A percentile compares a stretch with the other conserved stretches of the same genome.
These are phyloP conservation scores for Aspergillus sclerotiicarbonarius DNA, from an alignment of 495 filamentous ascomycete genomes.

Conservation along the genomic window DNA sequence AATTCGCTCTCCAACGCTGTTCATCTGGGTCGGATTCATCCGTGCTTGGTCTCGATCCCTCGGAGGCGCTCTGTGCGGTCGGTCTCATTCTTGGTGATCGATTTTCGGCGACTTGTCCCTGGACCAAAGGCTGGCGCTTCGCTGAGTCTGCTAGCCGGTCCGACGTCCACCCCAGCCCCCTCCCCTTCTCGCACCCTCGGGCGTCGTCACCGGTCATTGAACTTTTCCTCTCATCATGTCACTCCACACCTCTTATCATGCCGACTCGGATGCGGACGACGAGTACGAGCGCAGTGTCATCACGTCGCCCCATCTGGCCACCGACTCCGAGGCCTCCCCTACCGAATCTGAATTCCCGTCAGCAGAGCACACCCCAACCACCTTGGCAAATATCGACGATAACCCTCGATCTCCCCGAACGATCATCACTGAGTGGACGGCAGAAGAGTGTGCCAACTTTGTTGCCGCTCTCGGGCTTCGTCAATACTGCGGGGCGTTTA, in stretches of 20 bases:
- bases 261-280: conserved; percentile 90
- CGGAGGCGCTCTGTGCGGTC: background rate
- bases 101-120: background rate
- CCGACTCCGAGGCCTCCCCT: conserved; percentile 76
- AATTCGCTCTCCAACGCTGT: conserved; percentile 5
- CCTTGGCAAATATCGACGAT: conserved; percentile 67
- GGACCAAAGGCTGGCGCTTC: background rate
- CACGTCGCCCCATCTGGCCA: conserved; percentile 67
- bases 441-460: conserved; percentile 85
- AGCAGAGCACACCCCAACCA: conserved; percentile 84
- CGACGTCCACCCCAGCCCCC: conserved; percentile 18
- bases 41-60: conserved; percentile 1
- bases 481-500: conserved; percentile 79
- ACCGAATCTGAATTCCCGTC: conserved; percentile 80
- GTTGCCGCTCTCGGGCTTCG: conserved; percentile 73
- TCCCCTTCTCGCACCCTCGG: conserved; percentile 9
- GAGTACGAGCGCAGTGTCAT: conserved; percentile 85
- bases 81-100: background rate
- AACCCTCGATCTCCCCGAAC: conserved; percentile 69
- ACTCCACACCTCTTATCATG: conserved; percentile 59
- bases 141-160: conserved; percentile 12
- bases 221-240: conserved; percentile 34
- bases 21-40: background rate
- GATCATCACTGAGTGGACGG: conserved; percentile 84
- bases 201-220: conserved; percentile 15